Conservation (phyloP, 73 alveolate species). For the Diophrys sp. region DNA sequence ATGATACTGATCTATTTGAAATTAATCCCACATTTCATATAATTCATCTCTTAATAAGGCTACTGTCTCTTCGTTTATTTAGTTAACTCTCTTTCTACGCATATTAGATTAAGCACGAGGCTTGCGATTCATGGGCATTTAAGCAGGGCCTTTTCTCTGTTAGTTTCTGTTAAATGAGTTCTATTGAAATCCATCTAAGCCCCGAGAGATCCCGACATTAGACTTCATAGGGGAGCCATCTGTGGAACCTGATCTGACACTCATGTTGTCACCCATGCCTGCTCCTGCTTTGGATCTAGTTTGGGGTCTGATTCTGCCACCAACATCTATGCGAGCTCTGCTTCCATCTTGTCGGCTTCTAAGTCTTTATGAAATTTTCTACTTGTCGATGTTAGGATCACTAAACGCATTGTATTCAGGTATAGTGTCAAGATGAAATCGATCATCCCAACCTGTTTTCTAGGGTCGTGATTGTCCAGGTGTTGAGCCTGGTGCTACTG, state of each 20-base stretch:
- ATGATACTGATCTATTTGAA: constrained; percentile 33
- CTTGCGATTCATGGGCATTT: background rate
- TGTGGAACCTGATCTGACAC: constrained; percentile 1
- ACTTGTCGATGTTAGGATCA: background rate
- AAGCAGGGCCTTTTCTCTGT: no score
- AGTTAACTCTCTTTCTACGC: background rate
- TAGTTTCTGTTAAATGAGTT: no score
- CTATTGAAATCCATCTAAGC: no score
- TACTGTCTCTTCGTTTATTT: constrained; percentile 8
- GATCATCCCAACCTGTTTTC: background rate
- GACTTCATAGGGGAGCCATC: background rate
- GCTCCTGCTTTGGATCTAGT: background rate
- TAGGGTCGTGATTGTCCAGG: background rate
- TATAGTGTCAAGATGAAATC: constrained; percentile 1
- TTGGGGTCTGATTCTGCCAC: background rate
- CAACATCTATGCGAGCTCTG: background rate
- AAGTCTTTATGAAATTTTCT: background rate
- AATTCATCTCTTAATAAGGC: constrained; percentile 31
- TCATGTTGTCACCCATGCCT: background rate
- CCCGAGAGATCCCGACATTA: no score
- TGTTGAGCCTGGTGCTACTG: constrained; percentile 2
- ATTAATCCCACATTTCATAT: constrained; percentile 29
- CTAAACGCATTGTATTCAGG: constrained; percentile 2
- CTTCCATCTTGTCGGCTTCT: background rate
- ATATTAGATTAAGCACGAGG: background rate